These are phyloP conservation scores for Thymus quinquecostatus DNA, from an alignment of 257 asterid species.

Conservation along the genomic window DNA sequence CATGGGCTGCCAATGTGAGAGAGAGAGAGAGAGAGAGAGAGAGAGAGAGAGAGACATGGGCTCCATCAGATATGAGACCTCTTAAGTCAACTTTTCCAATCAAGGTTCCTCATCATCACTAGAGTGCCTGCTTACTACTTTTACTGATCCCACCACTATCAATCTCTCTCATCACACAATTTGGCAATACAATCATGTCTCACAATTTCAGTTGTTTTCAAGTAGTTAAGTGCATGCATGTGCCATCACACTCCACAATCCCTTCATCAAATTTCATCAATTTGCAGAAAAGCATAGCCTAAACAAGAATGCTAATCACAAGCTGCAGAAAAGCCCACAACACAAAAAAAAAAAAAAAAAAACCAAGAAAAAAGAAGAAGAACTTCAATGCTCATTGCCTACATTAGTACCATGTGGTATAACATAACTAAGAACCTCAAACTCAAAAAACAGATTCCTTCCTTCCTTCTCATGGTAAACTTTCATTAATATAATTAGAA, in stretches of 20 bases:
- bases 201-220: conserved; percentile 28
- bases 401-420: conserved; percentile 26
- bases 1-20: conserved; percentile 20
- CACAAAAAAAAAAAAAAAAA: not conserved
- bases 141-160: conserved; percentile 53
- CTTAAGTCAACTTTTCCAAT: conserved; percentile 43
- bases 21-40: not conserved
- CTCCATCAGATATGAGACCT: conserved; percentile 31
- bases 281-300: conserved; percentile 37
- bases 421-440: not conserved
- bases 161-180: conserved; percentile 27
- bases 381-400: conserved; percentile 4
- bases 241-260: conserved; percentile 1
- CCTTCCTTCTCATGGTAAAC: conserved; percentile 40
- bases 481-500: conserved; percentile 48
- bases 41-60: conserved; percentile 3
- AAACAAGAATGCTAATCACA: conserved; percentile 10
- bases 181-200: conserved; percentile 31
- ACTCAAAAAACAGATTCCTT: conserved; percentile 1
- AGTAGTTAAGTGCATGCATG: not conserved
- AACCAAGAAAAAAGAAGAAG: not conserved
- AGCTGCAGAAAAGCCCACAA: conserved; percentile 6
- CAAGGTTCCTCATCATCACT: conserved; percentile 43
- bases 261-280: conserved; percentile 6
- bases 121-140: conserved; percentile 50